These are phyloP conservation scores for Peronospora belbahrii DNA, from an alignment of 352 stramenopile genomes.

Conservation along the genomic window DNA sequence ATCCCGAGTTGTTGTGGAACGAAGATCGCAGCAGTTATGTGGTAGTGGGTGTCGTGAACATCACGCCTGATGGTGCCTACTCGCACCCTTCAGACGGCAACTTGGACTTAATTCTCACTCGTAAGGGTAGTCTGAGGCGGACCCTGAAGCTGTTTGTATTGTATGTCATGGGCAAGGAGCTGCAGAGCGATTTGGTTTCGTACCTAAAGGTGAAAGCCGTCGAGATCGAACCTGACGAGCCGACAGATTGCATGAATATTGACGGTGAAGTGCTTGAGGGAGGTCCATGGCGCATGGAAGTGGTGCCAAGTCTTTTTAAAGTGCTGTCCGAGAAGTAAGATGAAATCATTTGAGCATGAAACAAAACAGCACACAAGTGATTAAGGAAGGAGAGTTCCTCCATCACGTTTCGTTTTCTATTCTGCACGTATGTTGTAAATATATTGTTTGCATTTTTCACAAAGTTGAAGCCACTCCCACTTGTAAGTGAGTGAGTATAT, in stretches of 20 bases:
- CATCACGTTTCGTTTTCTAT: constrained; percentile 7
- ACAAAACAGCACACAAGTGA: constrained; percentile 4
- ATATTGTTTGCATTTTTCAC: constrained; percentile 11
- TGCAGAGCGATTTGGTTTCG: constrained; percentile 57
- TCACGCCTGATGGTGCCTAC: constrained; percentile 58
- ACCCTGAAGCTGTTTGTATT: constrained; percentile 42
- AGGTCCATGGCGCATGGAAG: constrained; percentile 74
- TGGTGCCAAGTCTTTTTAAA: constrained; percentile 84
- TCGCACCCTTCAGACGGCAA: constrained; percentile 73
- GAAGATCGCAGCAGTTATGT: constrained; percentile 57
- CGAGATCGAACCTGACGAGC: constrained; percentile 54
- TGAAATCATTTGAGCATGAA: constrained; percentile 14
- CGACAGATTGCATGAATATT: constrained; percentile 70
- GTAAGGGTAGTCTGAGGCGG: constrained; percentile 46
- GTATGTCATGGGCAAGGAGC: constrained; percentile 70
- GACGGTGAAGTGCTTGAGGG: constrained; percentile 64
- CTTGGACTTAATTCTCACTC: constrained; percentile 67
- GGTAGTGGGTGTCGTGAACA: constrained; percentile 66
- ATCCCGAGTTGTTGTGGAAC: constrained; percentile 50
- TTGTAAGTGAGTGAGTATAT: constrained; percentile 4
- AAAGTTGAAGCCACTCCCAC: background rate
- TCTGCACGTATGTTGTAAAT: constrained; percentile 27
- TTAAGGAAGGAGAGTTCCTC: background rate
- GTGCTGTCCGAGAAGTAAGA: constrained; percentile 75
- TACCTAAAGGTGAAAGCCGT: constrained; percentile 80